phyloP scores from a whole-genome alignment of 805 yeast genomes.

The Metschnikowia continentalis region DNA sequence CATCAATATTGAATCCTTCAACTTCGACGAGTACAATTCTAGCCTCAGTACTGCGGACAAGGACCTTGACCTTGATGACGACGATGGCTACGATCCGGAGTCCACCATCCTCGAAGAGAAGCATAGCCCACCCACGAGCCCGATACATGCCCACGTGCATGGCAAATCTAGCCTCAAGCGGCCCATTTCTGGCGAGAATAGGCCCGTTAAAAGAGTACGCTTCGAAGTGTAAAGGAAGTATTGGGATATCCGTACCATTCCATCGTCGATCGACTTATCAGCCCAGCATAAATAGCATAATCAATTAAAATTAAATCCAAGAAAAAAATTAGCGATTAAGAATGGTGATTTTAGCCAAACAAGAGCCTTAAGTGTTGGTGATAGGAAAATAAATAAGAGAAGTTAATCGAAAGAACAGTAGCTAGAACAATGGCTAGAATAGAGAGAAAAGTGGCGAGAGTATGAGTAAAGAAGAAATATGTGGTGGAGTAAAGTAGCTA shows the following conservation, averaged over 20 bases:
- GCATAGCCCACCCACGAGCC: constrained; percentile 14
- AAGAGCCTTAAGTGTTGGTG: too few relatives aligned
- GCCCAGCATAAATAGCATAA: background rate
- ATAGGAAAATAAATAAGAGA: too few relatives aligned
- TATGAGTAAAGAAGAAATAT: too few relatives aligned
- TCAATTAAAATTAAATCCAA: too few relatives aligned
- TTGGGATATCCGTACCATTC: too few relatives aligned
- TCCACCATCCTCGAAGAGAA: constrained; percentile 7
- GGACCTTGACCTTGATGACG: constrained; percentile 22
- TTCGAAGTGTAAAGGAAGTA: constrained; percentile 19
- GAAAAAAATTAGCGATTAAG: too few relatives aligned
- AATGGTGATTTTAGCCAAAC: too few relatives aligned
- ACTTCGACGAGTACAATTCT: constrained; percentile 18
- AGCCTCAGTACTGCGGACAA: constrained; percentile 14
- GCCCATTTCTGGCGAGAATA: constrained; percentile 11
- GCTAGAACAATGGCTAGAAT: too few relatives aligned
- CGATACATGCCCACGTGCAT: background rate
- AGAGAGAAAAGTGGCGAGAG: too few relatives aligned
- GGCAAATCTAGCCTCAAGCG: constrained; percentile 26
- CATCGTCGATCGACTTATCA: too few relatives aligned
- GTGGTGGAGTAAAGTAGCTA: too few relatives aligned
- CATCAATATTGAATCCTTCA: constrained; percentile 18
- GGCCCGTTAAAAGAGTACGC: constrained; percentile 29
- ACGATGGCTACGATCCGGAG: constrained; percentile 24
- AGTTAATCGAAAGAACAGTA: too few relatives aligned